These are phyloP conservation scores for Dalbergia oliveri DNA, from an alignment of 306 rosid species.

Conservation along the genomic window DNA sequence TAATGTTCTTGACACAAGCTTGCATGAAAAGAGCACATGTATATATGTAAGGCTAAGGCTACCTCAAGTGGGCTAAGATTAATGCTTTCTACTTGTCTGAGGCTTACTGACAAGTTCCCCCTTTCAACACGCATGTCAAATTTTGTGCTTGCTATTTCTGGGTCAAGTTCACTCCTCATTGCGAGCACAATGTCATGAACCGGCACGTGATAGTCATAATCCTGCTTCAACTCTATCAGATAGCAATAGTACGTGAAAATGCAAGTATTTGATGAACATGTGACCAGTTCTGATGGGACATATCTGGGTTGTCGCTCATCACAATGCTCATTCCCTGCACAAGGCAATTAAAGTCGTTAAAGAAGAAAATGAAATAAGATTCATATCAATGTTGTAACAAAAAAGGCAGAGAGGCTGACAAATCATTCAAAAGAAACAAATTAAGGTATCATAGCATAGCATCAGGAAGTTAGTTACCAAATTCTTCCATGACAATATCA, in stretches of 20 bases:
- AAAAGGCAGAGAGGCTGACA: neutral
- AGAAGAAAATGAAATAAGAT: neutral
- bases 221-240: conserved; percentile 64
- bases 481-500: conserved; percentile 9
- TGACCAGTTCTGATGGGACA: conserved; percentile 65
- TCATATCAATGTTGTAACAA: neutral
- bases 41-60: neutral
- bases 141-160: conserved; percentile 47
- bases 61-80: conserved; percentile 58
- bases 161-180: conserved; percentile 56
- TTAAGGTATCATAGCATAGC: too few species aligned
- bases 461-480: neutral
- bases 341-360: neutral
- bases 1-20: neutral
- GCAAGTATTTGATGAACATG: conserved; percentile 37
- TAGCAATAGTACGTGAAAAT: conserved; percentile 58
- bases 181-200: conserved; percentile 62
- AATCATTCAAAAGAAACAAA: neutral
- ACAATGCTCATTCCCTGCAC: conserved; percentile 50
- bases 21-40: neutral
- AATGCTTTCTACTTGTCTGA: conserved; percentile 47
- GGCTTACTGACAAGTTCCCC: conserved; percentile 56
- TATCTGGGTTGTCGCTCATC: conserved; percentile 59
- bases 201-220: conserved; percentile 43
- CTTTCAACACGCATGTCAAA: conserved; percentile 53